Base-by-base conservation (phyloP, 2,329 filamentous ascomycete species). In the Annulohypoxylon truncatum region DNA sequence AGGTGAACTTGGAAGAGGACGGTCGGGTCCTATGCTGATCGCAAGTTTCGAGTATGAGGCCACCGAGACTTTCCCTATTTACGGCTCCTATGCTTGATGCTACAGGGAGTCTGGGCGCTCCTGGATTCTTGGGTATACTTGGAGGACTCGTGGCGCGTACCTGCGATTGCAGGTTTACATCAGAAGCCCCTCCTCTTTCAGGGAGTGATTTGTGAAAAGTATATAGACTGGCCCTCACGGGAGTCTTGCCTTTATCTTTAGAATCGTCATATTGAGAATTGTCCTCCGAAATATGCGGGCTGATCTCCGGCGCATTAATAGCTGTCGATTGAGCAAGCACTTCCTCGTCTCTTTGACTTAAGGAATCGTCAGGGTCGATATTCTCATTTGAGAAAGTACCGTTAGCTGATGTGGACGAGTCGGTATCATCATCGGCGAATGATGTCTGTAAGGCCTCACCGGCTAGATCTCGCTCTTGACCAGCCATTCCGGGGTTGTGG, bases 211-310 rank as follows among this genome's bases (percentile, higher is more conserved):
- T 29, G 26, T 53, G 26, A 29, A 40, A 26, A 9, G 20, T 38
- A 8, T 57, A n/a, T 51, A 46, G 38, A 29, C 12, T 22, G 2
- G n/a, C 35, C 15, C 52, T 59, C 46, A 59, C 22, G 8, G 64
- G 57, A 20, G 60, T 53, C 28, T 69, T 69, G 31, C 60, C 64
- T 29, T 67, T 64, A 26, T 57, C 61, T 18, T 28, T 47, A 47
- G 29, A 29, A 29, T 31, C 22, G 18, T 28, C 46, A 53, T 42
- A 26, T 42, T 55, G 44, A 46, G n/a, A 35, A 51, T 24, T 18
- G n/a, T 20, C 35, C 28, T 38, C 55, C 31, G 48, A 51, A 29
- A 46, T 44, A 48, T 8, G 29, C 44, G 31, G 38, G 18, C 22
- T 47, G 46, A 4, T 44, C 28, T 48, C 18, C 51, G 50, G 33